Percentiles rank a stretch among this genome's conserved stretches.
Conservation (phyloP, 2,329 filamentous ascomycete genomes). For the Verticillium albo-atrum region DNA sequence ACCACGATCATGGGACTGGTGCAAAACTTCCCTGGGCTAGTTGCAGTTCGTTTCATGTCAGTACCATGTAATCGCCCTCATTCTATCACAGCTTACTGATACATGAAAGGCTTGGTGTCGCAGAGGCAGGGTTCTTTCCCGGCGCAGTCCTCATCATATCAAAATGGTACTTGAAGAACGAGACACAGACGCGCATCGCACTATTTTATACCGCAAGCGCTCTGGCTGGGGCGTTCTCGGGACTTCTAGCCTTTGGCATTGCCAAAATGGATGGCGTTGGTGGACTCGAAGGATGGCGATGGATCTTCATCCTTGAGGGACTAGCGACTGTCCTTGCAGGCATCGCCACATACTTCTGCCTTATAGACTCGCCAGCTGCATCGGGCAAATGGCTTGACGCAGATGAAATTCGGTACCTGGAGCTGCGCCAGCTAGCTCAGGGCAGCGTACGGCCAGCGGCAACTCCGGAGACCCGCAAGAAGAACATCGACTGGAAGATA, state of each 20-base stretch:
- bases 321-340: slow-evolving; percentile 30
- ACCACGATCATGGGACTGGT: slow-evolving; percentile 23
- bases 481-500: slow-evolving; percentile 21
- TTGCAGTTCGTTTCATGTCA: slow-evolving; percentile 15
- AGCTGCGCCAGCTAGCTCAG: slow-evolving; percentile 25
- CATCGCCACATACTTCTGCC: slow-evolving; percentile 31
- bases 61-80: no score
- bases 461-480: slow-evolving; percentile 7
- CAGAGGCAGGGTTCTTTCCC: slow-evolving; percentile 21
- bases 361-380: slow-evolving; percentile 33
- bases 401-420: slow-evolving; percentile 30
- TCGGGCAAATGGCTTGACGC: slow-evolving; percentile 26
- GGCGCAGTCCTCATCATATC: slow-evolving; percentile 23
- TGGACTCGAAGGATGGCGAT: slow-evolving; percentile 40
- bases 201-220: slow-evolving; percentile 30
- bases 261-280: slow-evolving; percentile 36
- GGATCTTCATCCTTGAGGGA: slow-evolving; percentile 53
- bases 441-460: slow-evolving; percentile 8
- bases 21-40: slow-evolving; percentile 18
- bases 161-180: slow-evolving; percentile 23
- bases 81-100: not conserved
- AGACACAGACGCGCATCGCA: slow-evolving; percentile 21
- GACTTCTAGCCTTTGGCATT: slow-evolving; percentile 39
- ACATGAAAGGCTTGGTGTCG: slow-evolving; percentile 6
- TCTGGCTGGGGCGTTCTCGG: slow-evolving; percentile 37